Base-by-base conservation (phyloP, 257 asterid species). In the Solanum appendiculatum region DNA sequence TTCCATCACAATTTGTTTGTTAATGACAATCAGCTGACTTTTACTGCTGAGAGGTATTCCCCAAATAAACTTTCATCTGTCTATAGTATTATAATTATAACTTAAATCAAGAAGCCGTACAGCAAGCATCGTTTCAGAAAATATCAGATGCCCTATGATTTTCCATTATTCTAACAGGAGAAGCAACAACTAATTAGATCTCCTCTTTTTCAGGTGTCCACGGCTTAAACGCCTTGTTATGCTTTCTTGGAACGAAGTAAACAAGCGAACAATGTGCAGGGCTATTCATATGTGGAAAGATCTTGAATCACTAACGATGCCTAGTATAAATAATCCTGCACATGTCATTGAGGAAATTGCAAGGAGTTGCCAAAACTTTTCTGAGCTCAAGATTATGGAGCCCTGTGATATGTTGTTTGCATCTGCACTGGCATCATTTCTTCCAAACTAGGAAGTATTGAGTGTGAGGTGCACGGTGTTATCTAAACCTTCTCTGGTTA, bases 161-260 rank as follows among this genome's bases (percentile, higher is more conserved):
- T 36, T 23, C 58, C 82, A 40, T 75, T 75, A 75, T 75, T 40
- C 46, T 25, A 40, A 69, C 42, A 69, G 23, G 60, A 40, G n/a
- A 42, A 77, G 60, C 83, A 77, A 75, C 56, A 77, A 15, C 6
- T 77, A 25, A 77, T 42, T 44, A 25, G 9, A 42, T 77, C n/a
- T 74, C 73, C 15, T 69, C 84, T 83, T 64, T 81, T 90, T 89
- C 92, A 94, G 98, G 93, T 93, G 95, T 87, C 98, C 96, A 2
- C 90, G 37, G 60, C 94, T 96, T 31, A 93, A 90, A 89, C 94
- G 97, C 64, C 92, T 94, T 20, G 94, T 96, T 46, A 94, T 96
- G 98, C 98, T 98, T 6, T 96, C 95, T 34, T 94, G 98, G 95
- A 94, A 96, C 92, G 91, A 92, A 89, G 93, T 96, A 91, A 92